phyloP scores from a whole-genome alignment of 208 protist genomes.

The Jaenimonas drosophilae region DNA sequence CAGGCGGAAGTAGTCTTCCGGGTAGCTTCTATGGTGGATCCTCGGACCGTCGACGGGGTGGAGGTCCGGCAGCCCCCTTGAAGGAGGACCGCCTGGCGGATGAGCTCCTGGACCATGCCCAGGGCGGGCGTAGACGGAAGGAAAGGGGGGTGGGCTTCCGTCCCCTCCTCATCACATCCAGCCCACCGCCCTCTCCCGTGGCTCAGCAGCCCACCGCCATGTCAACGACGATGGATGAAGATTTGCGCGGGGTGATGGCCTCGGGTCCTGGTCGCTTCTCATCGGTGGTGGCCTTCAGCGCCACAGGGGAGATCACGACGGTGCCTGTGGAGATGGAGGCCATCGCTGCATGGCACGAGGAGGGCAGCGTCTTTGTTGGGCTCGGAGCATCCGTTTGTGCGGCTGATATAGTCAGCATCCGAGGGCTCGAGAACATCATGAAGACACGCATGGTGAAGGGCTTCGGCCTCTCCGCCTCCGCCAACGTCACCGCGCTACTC shows the following conservation, averaged over 20 bases:
- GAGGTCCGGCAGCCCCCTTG: too few species aligned
- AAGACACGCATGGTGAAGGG: conserved; percentile 41
- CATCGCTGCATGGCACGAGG: conserved; percentile 35
- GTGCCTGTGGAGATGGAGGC: conserved; percentile 47
- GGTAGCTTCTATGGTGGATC: too few species aligned
- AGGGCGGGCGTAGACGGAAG: too few species aligned
- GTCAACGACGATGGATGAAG: neutral
- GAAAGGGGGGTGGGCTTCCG: too few species aligned
- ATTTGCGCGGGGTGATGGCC: conserved; percentile 15
- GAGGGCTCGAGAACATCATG: conserved; percentile 60
- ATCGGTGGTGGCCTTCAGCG: conserved; percentile 53
- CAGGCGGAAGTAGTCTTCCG: too few species aligned
- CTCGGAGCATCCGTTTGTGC: conserved; percentile 42
- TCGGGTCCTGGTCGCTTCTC: conserved; percentile 39
- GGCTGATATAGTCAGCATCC: conserved; percentile 29
- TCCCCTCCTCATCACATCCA: neutral
- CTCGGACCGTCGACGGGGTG: too few species aligned
- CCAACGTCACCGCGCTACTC: conserved; percentile 32
- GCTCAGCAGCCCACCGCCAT: neutral
- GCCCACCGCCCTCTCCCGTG: neutral
- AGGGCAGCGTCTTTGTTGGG: conserved; percentile 52
- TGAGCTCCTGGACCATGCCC: too few species aligned
- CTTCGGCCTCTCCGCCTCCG: conserved; percentile 48
- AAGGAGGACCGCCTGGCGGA: too few species aligned
- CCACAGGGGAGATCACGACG: conserved; percentile 38